Evolutionary conservation across 2,329 filamentous ascomycete genomes (phyloP), one percentile per base, ranked within the genome.

Genomic region (Aspergillus tubingensis): DNA sequence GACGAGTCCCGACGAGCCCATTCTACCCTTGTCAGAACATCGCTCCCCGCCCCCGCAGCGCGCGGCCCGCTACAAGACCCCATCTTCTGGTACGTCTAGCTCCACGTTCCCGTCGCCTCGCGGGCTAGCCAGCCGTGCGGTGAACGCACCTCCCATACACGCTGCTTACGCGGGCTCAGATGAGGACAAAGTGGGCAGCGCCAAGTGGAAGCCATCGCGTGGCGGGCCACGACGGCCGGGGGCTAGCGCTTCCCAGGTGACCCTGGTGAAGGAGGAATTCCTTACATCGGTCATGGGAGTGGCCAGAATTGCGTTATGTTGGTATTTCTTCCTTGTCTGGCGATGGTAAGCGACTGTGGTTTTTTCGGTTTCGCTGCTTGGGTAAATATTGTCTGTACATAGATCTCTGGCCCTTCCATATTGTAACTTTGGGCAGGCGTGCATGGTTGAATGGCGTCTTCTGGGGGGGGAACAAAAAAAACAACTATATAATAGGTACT

Each of bases 251-350:
- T 73, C 71, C 11, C 32, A 30, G 5, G 58, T 41, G 3, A 60
- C 41, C 5, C 59, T 85, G 4, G 82, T 90, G 5, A 72, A 79
- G 32, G 79, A 81, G 25, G 89, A 94, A 73, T 76, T 92, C 39
- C 82, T 81, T 76, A 83, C 80, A 8, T 88, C 85, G 48, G 68
- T 88, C 17, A 86, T 85, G 77, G 80, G 84, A 51, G 87, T 92
- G 3, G 81, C 81, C 5, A 86, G 84, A 81, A 83, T 90, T 74
- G 86, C 85, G 19, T 74, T 88, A 48, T 65, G 79, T 13, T 87
- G 87, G 73, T 95, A 90, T 81, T 80, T 81, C 30, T 91, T 87
- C 77, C 76, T 94, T 67, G 81, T 88, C 59, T 86, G 84, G 77
- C 82, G 82, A 69, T 88, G 88, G 64, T 91, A 72, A 17, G 23